Evolutionary conservation across 768 basidiomycete genomes (phyloP), one percentile per base, ranked within the genome.

Genomic region (Chalciporus chontae): DNA sequence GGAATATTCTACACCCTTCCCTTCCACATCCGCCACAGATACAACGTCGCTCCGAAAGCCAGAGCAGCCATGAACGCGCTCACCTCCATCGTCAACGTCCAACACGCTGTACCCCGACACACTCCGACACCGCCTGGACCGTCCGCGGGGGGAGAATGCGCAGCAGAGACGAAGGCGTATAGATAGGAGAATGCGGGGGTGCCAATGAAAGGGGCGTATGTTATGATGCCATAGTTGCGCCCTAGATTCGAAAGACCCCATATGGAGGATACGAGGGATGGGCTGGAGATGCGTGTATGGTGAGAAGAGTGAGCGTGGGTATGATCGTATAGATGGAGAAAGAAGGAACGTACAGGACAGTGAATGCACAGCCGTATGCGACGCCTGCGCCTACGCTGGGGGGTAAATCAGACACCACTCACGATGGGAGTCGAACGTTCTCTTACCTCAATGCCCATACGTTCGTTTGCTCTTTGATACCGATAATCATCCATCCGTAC

Each of bases 111-210:
- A 4, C 90, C 88, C 38, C 62, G 60, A 57, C 89, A 90, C 3
- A 81, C 45, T n/a, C 5, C 45, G 57, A 11, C 59, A 50, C 2
- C 24, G 9, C 18, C 40, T 36, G 18, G 52, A 17, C 4, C 55
- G 19, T 63, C 71, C 0, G 59, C 56, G n/a, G 62, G 69, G 4
- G 62, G 39, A 8, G 77, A 71, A 51, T 81, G 78, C 3, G 74
- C 67, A 4, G 75, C 76, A 6, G 84, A 77, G 41, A 88, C 61
- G 55, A 84, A 80, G 13, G 90, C 90, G 52, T 90, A 92, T 0
- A 91, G 61, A 64, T 87, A 90, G 3, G 90, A 89, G 63, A 90
- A 90, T 0, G 81, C 31, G 2, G 87, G 80, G 0, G 87, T 89
- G 5, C 87, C 89, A 21, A 81, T 64, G 64, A 90, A 86, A 5